Percentiles rank a stretch among this genome's conserved stretches.
Conservation (phyloP, 2,329 filamentous ascomycete species). For the Aspergillus fumigatiaffinis region DNA sequence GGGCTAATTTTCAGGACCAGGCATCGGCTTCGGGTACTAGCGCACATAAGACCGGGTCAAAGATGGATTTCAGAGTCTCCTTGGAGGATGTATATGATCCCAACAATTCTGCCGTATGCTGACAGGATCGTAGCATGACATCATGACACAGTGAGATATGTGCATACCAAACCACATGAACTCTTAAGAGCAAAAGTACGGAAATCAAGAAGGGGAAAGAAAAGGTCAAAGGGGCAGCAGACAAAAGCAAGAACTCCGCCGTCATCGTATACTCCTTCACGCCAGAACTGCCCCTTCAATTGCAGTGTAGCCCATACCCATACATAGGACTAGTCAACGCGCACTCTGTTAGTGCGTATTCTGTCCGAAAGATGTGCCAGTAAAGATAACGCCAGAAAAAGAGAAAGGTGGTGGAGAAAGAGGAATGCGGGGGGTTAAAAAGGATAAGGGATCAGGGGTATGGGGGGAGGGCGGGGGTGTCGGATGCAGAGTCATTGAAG, state of each 20-base stretch:
- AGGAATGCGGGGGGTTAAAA: neutral
- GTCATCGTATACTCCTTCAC: neutral
- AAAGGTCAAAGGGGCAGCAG: neutral
- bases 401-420: neutral
- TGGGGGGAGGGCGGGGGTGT: neutral
- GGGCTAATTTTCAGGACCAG: neutral
- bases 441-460: too few relatives aligned
- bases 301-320: neutral
- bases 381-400: neutral
- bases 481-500: neutral
- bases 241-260: neutral
- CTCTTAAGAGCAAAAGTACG: neutral
- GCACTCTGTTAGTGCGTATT: neutral
- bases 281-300: constrained; percentile 6
- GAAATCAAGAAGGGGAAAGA: constrained; percentile 1
- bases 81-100: constrained; percentile 3
- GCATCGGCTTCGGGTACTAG: neutral
- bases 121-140: constrained; percentile 17
- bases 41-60: too few relatives aligned
- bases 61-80: neutral
- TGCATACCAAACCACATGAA: constrained; percentile 11
- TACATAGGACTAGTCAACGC: neutral
- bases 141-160: constrained; percentile 27
- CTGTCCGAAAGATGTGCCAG: neutral
- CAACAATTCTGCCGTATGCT: constrained; percentile 11